phyloP scores from a whole-genome alignment of 805 yeast species.

The Cyberlindnera mrakii region DNA sequence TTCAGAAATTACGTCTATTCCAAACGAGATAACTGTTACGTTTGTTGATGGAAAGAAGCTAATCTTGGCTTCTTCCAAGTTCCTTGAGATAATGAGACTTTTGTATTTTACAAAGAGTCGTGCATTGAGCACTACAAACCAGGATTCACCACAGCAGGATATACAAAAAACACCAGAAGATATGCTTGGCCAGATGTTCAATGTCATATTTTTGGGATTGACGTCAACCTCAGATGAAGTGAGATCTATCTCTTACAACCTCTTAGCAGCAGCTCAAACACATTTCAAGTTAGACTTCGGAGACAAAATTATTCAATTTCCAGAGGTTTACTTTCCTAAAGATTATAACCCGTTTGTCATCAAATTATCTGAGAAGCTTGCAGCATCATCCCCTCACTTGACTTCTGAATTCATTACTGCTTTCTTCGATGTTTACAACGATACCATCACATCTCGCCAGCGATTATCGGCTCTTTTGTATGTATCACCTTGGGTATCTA shows the following conservation, averaged over 20 bases:
- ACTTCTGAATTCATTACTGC: constrained; percentile 50
- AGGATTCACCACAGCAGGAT: constrained; percentile 6
- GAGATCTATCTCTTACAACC: constrained; percentile 54
- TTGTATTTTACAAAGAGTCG: constrained; percentile 61
- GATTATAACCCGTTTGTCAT: constrained; percentile 59
- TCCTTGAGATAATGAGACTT: constrained; percentile 62
- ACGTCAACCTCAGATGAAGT: constrained; percentile 54
- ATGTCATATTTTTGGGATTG: constrained; percentile 63
- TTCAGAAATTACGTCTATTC: constrained; percentile 38
- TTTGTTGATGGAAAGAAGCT: constrained; percentile 30
- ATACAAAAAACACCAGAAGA: constrained; percentile 27
- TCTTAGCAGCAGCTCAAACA: constrained; percentile 56
- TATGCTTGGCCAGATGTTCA: constrained; percentile 55
- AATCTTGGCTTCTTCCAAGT: constrained; percentile 43
- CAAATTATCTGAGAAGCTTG: constrained; percentile 49
- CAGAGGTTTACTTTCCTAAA: constrained; percentile 61
- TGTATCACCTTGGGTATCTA: constrained; percentile 70
- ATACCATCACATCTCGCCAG: constrained; percentile 28
- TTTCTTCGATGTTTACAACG: constrained; percentile 46
- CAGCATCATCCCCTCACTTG: constrained; percentile 49
- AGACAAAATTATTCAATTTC: constrained; percentile 45
- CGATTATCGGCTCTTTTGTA: constrained; percentile 32
- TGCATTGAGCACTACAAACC: constrained; percentile 27
- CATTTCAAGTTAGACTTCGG: constrained; percentile 59
- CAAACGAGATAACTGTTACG: constrained; percentile 45